Evolutionary conservation across 495 filamentous ascomycete genomes (phyloP), one percentile per base, ranked within the genome.

Genomic region (Aspergillus steynii): DNA sequence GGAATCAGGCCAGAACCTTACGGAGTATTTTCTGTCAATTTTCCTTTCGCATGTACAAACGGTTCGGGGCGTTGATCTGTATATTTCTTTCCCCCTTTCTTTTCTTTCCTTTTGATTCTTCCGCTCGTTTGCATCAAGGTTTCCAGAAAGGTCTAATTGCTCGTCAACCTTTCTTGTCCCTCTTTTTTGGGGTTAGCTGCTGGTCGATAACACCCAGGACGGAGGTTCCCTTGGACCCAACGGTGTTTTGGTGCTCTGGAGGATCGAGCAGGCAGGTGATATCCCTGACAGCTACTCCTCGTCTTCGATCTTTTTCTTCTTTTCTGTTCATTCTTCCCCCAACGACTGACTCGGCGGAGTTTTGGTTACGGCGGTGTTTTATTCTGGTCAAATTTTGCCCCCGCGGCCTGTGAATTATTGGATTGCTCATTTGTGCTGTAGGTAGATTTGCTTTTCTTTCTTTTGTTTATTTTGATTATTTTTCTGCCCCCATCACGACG

Each of bases 361-460:
- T 60, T 56, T 8, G 50, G 47, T 53, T 60, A 28, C 50, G 50
- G 9, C 5, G 8, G 25, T 8, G 27, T 66, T 48, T 46, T 37
- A 53, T 60, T 63, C 56, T 56, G 56, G 53, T 61, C 32, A 45
- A 45, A 59, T 59, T 62, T 50, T 60, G 48, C 52, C 60, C 29
- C 49, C 56, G 50, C 56, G 50, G 55, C 32, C 32, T 60, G 61
- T 60, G 62, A 50, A 60, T 58, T 66, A 58, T 54, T 34, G 32
- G n/a, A 52, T 25, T 34, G 45, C 52, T 60, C 10, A 14, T 42
- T 42, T 60, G 31, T 63, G 45, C 10, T 49, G 54, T 54, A 61
- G 42, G 50, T 62, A 54, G 45, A 58, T 50, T 27, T 50, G 34
- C 56, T 32, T 63, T 62, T 58, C 45, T 50, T 61, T 61, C 55